These are phyloP conservation scores for Leptographium wingfieldii DNA, from an alignment of 2,329 filamentous ascomycete genomes.

Conservation along the genomic window DNA sequence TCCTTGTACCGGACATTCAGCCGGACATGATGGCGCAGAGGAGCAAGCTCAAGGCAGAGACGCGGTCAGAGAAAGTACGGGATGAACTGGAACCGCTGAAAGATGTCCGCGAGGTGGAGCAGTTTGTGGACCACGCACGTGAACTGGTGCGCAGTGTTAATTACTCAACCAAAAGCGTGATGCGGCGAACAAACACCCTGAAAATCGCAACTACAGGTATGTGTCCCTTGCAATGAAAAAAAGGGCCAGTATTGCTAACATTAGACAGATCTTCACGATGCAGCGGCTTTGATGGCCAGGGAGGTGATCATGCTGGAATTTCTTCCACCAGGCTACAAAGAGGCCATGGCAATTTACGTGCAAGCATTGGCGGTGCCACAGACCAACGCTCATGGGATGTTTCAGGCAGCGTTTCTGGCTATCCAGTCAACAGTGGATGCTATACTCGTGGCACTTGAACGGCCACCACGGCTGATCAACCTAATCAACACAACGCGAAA, in stretches of 20 bases:
- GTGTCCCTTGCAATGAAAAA: slow-evolving; percentile 9
- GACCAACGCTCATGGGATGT: slow-evolving; percentile 56
- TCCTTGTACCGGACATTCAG: slow-evolving; percentile 88
- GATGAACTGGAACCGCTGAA: slow-evolving; percentile 82
- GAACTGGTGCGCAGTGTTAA: slow-evolving; percentile 82
- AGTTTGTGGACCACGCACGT: slow-evolving; percentile 81
- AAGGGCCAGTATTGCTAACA: not conserved
- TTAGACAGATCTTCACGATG: slow-evolving; percentile 51
- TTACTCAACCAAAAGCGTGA: slow-evolving; percentile 67
- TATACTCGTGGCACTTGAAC: slow-evolving; percentile 64
- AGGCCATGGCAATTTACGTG: slow-evolving; percentile 62
- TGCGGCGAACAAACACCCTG: slow-evolving; percentile 64
- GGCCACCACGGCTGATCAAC: slow-evolving; percentile 65
- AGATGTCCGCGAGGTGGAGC: slow-evolving; percentile 77
- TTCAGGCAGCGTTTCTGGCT: slow-evolving; percentile 66
- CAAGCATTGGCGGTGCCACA: slow-evolving; percentile 53
- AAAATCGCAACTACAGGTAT: slow-evolving; percentile 50
- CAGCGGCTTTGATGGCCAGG: slow-evolving; percentile 34
- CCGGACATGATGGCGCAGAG: slow-evolving; percentile 81
- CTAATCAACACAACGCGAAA: slow-evolving; percentile 64
- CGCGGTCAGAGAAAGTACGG: slow-evolving; percentile 67
- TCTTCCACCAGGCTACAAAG: slow-evolving; percentile 54
- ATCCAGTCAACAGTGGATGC: slow-evolving; percentile 77
- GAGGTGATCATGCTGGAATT: slow-evolving; percentile 46
- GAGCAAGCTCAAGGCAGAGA: slow-evolving; percentile 74